Conservation (phyloP, 345 rosid genomes). For the Arabis alpina region DNA sequence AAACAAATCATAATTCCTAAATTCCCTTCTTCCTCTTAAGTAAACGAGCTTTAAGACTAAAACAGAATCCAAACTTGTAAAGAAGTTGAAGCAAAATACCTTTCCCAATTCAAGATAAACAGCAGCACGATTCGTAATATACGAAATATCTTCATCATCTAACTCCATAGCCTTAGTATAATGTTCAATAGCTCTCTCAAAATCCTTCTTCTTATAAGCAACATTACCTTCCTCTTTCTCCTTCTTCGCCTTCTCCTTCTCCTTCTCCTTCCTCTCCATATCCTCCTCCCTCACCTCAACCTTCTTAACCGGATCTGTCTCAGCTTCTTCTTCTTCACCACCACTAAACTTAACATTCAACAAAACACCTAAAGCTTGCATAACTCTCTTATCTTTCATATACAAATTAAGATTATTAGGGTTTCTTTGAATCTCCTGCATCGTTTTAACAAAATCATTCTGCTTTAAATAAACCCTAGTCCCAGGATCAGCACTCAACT, state of each 20-base stretch:
- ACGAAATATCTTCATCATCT: slow-evolving; percentile 91
- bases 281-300: slow-evolving; percentile 48
- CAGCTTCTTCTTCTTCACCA: slow-evolving; percentile 64
- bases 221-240: slow-evolving; percentile 90
- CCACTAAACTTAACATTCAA: slow-evolving; percentile 65
- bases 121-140: slow-evolving; percentile 85
- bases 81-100: slow-evolving; percentile 46
- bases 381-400: slow-evolving; percentile 91
- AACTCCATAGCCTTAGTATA: slow-evolving; percentile 81
- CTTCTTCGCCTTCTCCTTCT: slow-evolving; percentile 47
- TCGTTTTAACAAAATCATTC: slow-evolving; percentile 82
- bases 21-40: no score
- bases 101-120: slow-evolving; percentile 90
- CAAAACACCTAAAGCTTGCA: slow-evolving; percentile 91
- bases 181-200: slow-evolving; percentile 77
- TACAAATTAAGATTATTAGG: slow-evolving; percentile 75
- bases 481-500: slow-evolving; percentile 80
- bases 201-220: slow-evolving; percentile 92
- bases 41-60: no score
- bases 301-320: slow-evolving; percentile 45
- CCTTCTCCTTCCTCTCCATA: slow-evolving; percentile 43
- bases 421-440: slow-evolving; percentile 87
- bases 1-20: background rate
- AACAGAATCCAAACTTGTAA: background rate
- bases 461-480: slow-evolving; percentile 75